Base-by-base conservation (phyloP, 108 stramenopile species). In the Bacterosira constricta region DNA sequence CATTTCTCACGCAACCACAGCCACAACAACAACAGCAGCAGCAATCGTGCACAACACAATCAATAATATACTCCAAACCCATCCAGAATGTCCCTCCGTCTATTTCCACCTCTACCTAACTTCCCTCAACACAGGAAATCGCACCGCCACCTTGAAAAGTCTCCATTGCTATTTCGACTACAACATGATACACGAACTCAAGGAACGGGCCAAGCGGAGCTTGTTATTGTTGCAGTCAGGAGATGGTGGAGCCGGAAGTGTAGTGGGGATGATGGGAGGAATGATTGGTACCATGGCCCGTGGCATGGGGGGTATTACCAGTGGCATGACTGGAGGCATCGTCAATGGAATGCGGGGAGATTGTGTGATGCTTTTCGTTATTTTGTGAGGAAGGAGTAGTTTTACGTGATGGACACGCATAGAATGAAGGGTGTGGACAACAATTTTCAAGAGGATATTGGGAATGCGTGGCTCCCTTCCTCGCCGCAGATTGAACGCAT, bases 81-180 rank as follows among this genome's bases (percentile, higher is more conserved):
- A 88, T 42, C 92, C 95, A 9, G 95, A 93, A 58, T 66, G 89
- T 15, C 88, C 95, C 13, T 79, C 86, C 23, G 82, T 86, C 23
- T 87, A 91, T 71, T 96, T 93, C 63, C 69, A 92, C 41, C 63
- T 86, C 23, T 94, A 85, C 68, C 64, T 94, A 27, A 86, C 91
- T 42, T 93, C 88, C 61, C 58, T 95, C 17, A 73, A 75, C 29
- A 68, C 88, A 50, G 79, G 85, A 11, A 91, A 96, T 72, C 84
- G 88, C 30, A 77, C 74, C 12, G 85, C 82, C 8, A 90, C 96
- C 39, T 64, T 97, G 20, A 90, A 97, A 61, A 83, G 85, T 17
- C 82, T 97, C 37, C 96, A 97, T 71, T 80, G 90, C 32, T 97
- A 92, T 83, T 95, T 95, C 78, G 96, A 97, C 73, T 93, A 93